Conservation (phyloP, 345 rosid species). For the Salix viminalis region DNA sequence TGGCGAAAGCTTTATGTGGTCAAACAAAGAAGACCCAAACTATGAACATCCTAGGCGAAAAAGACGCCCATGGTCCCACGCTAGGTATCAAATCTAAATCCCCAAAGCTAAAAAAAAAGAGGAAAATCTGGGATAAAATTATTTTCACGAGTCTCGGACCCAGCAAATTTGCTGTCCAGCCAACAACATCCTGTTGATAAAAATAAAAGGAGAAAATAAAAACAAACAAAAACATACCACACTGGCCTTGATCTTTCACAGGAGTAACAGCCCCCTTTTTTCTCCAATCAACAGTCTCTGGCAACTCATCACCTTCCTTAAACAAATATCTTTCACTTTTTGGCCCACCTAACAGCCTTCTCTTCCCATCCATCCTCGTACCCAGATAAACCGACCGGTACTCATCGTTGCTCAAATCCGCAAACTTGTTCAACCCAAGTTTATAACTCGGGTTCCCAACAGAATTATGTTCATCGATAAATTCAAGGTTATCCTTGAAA, state of each 20-base stretch:
- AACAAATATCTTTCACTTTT: slow-evolving; percentile 14
- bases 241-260: slow-evolving; percentile 33
- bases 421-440: slow-evolving; percentile 58
- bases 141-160: background rate
- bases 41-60: background rate
- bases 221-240: slow-evolving; percentile 11
- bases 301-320: slow-evolving; percentile 13
- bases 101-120: background rate
- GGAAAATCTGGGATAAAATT: background rate
- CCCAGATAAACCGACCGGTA: slow-evolving; percentile 42
- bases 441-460: slow-evolving; percentile 33
- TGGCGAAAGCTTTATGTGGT: background rate
- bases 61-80: slow-evolving; percentile 3
- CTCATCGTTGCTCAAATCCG: slow-evolving; percentile 62
- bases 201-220: background rate
- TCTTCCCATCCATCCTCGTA: slow-evolving; percentile 25
- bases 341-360: background rate
- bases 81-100: background rate
- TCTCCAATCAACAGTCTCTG: slow-evolving; percentile 25
- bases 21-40: background rate
- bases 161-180: background rate
- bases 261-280: slow-evolving; percentile 23
- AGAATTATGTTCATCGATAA: slow-evolving; percentile 47
- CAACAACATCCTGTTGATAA: background rate
- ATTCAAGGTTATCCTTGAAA: slow-evolving; percentile 55